These are phyloP conservation scores for Colletotrichum truncatum DNA, from an alignment of 2,329 filamentous ascomycete genomes.

Conservation along the genomic window DNA sequence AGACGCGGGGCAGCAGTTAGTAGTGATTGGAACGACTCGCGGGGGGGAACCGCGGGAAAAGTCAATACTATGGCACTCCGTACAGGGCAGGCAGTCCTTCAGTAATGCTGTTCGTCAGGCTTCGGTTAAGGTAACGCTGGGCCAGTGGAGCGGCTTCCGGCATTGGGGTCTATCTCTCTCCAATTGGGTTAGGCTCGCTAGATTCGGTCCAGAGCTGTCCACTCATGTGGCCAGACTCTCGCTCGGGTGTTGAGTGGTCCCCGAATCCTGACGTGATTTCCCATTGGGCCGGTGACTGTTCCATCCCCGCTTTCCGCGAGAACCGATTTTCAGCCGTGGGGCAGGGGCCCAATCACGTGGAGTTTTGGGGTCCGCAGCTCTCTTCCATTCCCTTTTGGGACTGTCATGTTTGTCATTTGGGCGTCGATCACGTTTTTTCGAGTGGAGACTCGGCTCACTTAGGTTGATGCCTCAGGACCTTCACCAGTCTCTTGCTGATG, in stretches of 20 bases:
- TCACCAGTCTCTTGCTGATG: background rate
- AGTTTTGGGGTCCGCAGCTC: background rate
- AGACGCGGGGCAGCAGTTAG: background rate
- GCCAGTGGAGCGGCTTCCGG: no score
- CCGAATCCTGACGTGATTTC: background rate
- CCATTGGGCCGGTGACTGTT: background rate
- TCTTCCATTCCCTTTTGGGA: background rate
- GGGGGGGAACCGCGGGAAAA: no score
- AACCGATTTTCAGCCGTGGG: background rate
- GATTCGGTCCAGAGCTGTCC: slow-evolving; percentile 17
- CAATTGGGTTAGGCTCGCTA: background rate
- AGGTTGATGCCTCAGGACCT: background rate
- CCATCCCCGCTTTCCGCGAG: background rate
- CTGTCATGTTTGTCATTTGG: background rate
- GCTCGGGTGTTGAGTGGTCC: slow-evolving; percentile 4
- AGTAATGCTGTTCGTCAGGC: background rate
- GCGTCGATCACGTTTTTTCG: background rate
- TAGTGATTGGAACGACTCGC: no score
- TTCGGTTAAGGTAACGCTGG: no score
- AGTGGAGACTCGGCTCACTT: no score
- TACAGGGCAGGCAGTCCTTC: no score
- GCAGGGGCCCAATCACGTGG: slow-evolving; percentile 25
- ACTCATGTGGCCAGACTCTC: slow-evolving; percentile 6
- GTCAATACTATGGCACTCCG: no score
- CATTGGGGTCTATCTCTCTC: no score